Base-by-base conservation (phyloP, 1,284 basidiomycete genomes). In the Cronartium quercuum region DNA sequence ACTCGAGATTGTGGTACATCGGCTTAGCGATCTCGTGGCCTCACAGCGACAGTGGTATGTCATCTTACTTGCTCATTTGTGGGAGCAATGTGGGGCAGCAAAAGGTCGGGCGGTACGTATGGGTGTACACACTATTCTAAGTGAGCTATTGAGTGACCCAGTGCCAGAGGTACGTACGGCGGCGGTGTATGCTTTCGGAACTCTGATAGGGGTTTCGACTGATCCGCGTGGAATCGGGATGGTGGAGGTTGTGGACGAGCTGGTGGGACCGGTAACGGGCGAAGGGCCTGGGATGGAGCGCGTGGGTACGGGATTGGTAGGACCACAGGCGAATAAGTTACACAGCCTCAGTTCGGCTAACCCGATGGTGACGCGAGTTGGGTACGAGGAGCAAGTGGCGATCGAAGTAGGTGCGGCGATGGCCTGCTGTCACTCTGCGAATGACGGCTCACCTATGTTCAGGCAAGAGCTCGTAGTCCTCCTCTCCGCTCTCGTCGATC, bases 31-130 rank as follows among this genome's bases (percentile, higher is more conserved):
- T 21, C 34, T 75, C 12, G 65, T 51, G 5, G 63, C 71, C 15
- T 67, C 51, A 44, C 71, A 67, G 58, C 65, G 65, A 61, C 71
- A 75, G 35, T 75, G 71, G 71, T 66, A 67, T 55, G 42, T 75
- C 34, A 66, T 75, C 34, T 55, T 75, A n/a, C 37, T 75, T 29
- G 71, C 71, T 13, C 71, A 75, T 37, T 57, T 75, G 51, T 75
- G 71, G 71, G 71, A 75, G 38, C 55, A 61, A 61, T 75, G 57
- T 38, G 71, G 41, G 35, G 24, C 41, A 13, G 71, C 57, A 6
- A 75, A 77, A 55, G 51, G 76, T 68, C 73, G 75, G 76, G 71
- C 76, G 34, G 7, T 77, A 61, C 67, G 66, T 65, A 70, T 76
- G 77, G 44, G 76, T 66, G 37, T 78, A 69, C 18, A 68, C 60